phyloP scores from a whole-genome alignment of 2,329 filamentous ascomycete genomes.

The Pseudocercospora fuligena region DNA sequence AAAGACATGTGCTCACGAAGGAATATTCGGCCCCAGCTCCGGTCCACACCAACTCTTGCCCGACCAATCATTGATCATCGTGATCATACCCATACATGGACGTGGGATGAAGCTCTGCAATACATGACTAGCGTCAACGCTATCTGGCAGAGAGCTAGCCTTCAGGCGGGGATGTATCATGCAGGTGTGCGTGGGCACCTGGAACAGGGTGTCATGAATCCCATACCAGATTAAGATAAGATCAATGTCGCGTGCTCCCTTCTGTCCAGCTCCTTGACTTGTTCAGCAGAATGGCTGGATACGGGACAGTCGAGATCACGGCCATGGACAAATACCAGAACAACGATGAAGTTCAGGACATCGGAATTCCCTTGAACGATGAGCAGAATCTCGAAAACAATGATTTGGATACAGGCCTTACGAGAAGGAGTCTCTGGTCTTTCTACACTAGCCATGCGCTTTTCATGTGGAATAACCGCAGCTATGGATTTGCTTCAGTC shows the following conservation, averaged over 20 bases:
- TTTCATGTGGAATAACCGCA: constrained; percentile 20
- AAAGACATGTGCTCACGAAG: no score
- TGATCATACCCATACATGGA: neutral
- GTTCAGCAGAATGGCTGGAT: neutral
- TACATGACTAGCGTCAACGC: neutral
- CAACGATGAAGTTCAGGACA: neutral
- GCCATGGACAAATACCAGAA: neutral
- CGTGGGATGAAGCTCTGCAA: neutral
- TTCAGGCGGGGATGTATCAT: neutral
- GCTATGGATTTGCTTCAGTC: constrained; percentile 16
- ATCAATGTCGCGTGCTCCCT: neutral
- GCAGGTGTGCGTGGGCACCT: neutral
- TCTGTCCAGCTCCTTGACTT: neutral
- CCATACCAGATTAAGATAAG: neutral
- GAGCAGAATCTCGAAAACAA: neutral
- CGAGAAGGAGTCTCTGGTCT: neutral
- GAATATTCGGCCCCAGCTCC: no score
- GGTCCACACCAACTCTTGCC: no score
- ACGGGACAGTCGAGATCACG: neutral
- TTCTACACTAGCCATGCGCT: constrained; percentile 14
- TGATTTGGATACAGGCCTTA: neutral
- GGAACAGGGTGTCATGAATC: neutral
- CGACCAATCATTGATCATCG: no score
- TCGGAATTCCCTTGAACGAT: neutral
- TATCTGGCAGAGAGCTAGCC: neutral